Evolutionary conservation across 805 yeast species (phyloP).

Genomic region (Metschnikowia gelsemii): DNA sequence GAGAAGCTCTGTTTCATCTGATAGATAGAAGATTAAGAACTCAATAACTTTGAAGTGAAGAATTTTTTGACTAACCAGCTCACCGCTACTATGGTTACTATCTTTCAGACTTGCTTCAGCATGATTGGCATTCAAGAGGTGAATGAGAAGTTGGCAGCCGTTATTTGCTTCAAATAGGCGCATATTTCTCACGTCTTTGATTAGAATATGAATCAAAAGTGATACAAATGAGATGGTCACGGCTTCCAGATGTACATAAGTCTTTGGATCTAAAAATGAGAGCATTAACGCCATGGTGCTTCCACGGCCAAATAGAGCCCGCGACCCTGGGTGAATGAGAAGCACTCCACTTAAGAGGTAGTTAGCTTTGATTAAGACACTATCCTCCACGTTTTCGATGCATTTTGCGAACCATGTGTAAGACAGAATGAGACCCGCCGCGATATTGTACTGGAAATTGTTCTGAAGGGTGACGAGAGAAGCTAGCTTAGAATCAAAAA

Average conservation of each 20-base stretch:
- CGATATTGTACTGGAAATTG: constrained; percentile 51
- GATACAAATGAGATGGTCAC: constrained; percentile 44
- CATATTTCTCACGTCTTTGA: constrained; percentile 55
- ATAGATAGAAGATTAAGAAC: constrained; percentile 64
- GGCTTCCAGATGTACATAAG: constrained; percentile 14
- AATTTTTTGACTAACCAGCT: constrained; percentile 35
- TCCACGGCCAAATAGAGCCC: constrained; percentile 47
- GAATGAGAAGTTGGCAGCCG: constrained; percentile 56
- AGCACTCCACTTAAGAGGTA: constrained; percentile 58
- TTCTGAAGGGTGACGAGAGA: constrained; percentile 50
- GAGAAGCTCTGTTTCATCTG: constrained; percentile 52
- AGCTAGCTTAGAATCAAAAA: constrained; percentile 12
- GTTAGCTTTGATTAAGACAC: constrained; percentile 24
- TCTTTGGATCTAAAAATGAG: constrained; percentile 22
- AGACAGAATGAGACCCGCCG: constrained; percentile 32
- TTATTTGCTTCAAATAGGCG: constrained; percentile 55
- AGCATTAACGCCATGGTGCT: constrained; percentile 39
- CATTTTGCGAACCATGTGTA: constrained; percentile 11
- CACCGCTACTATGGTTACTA: not conserved
- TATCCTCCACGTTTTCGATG: constrained; percentile 6
- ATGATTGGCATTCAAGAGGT: constrained; percentile 25
- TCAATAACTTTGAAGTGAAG: constrained; percentile 65
- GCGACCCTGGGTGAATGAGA: constrained; percentile 55
- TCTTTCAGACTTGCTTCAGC: not conserved
- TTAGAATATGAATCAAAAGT: constrained; percentile 55